Evolutionary conservation across 1,284 basidiomycete species (phyloP).

Genomic region (Peniophora sp.): DNA sequence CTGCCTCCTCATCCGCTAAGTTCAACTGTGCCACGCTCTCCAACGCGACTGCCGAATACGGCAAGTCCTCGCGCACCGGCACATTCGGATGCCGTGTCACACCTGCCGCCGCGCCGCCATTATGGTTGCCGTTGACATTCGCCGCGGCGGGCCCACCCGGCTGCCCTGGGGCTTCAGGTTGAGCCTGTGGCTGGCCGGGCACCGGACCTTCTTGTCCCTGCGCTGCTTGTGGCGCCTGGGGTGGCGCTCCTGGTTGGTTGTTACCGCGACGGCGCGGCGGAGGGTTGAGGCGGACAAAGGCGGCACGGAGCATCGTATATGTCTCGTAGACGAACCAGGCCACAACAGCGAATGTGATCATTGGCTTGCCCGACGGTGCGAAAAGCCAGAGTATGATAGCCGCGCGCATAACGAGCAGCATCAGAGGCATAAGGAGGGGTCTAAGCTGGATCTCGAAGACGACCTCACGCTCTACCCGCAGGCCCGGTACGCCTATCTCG

Average conservation of each 20-base stretch:
- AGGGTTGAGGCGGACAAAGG: conserved; percentile 7
- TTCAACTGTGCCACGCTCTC: conserved; percentile 52
- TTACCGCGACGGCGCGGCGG: not conserved
- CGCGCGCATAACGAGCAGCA: conserved; percentile 63
- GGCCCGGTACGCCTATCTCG: conserved; percentile 49
- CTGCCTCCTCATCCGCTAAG: conserved; percentile 44
- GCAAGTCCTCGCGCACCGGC: conserved; percentile 16
- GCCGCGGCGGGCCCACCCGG: conserved; percentile 12
- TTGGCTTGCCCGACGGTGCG: conserved; percentile 64
- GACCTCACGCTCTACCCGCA: conserved; percentile 29
- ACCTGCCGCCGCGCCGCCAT: not conserved
- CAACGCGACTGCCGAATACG: conserved; percentile 23
- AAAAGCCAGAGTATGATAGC: conserved; percentile 71
- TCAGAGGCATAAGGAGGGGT: conserved; percentile 55
- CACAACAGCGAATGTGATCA: conserved; percentile 59
- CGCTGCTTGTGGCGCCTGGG: conserved; percentile 3
- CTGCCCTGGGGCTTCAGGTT: conserved; percentile 6
- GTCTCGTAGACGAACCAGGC: conserved; percentile 72
- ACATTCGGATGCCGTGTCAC: conserved; percentile 4
- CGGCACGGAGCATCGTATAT: conserved; percentile 55
- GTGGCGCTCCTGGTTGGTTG: conserved; percentile 5
- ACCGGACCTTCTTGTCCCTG: not conserved
- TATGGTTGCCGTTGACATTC: not conserved
- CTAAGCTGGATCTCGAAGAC: conserved; percentile 41
- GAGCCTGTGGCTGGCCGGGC: not conserved